These are phyloP conservation scores for Ligustrum vulgare DNA, from an alignment of 257 asterid genomes.

Conservation along the genomic window DNA sequence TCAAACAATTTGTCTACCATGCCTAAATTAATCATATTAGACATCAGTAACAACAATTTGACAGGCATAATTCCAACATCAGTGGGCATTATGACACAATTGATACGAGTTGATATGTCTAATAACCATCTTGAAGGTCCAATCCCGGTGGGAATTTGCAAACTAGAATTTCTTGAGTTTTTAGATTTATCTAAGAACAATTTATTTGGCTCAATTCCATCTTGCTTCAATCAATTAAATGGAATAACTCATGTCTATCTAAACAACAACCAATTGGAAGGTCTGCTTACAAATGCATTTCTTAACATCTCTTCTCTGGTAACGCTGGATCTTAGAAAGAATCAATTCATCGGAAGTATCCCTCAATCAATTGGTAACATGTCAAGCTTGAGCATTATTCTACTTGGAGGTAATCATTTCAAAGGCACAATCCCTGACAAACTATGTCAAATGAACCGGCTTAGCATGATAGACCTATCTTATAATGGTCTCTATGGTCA, in stretches of 20 bases:
- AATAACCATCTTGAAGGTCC: not conserved
- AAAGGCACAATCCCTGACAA: slow-evolving; percentile 3
- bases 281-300: not conserved
- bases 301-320: not conserved
- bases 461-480: slow-evolving; percentile 10
- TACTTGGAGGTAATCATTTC: not conserved
- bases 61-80: not conserved
- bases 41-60: not conserved
- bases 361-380: not conserved
- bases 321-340: not conserved
- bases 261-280: not conserved
- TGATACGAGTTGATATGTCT: not conserved
- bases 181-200: not conserved
- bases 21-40: not conserved
- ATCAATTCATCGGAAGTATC: not conserved
- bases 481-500: not conserved
- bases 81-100: not conserved
- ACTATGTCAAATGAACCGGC: not conserved
- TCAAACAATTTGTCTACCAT: not conserved
- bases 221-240: not conserved
- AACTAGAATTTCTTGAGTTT: not conserved
- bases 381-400: not conserved
- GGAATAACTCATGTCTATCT: not conserved
- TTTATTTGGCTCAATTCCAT: not conserved
- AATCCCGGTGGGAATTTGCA: slow-evolving; percentile 10